phyloP scores from a whole-genome alignment of 2,329 filamentous ascomycete species.

The Neofusicoccum umdonicola region DNA sequence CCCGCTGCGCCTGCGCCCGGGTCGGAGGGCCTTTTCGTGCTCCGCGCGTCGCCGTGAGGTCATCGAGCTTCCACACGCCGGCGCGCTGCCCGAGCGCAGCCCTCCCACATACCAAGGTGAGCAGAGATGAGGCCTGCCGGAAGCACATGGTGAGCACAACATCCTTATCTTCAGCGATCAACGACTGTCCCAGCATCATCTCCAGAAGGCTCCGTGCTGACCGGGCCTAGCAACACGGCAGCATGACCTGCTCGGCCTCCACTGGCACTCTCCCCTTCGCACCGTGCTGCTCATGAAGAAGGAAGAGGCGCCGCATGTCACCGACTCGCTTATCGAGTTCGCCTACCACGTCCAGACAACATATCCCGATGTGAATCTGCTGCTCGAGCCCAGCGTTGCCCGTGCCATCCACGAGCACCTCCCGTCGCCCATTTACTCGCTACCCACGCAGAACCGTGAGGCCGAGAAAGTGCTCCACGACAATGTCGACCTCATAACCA shows the following conservation, averaged over 20 bases:
- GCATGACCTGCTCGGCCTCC: slow-evolving; percentile 62
- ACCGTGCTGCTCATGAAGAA: slow-evolving; percentile 71
- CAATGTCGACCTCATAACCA: slow-evolving; percentile 86
- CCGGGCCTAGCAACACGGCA: slow-evolving; percentile 49
- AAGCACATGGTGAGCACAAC: slow-evolving; percentile 12
- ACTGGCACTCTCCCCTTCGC: slow-evolving; percentile 66
- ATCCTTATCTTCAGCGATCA: neutral
- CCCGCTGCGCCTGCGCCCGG: neutral
- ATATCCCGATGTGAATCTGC: slow-evolving; percentile 76
- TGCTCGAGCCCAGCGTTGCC: slow-evolving; percentile 78
- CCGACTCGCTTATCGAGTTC: slow-evolving; percentile 58
- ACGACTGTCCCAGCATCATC: neutral
- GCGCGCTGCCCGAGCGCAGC: slow-evolving; percentile 34
- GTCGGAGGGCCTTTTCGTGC: slow-evolving; percentile 28
- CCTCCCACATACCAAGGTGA: slow-evolving; percentile 30
- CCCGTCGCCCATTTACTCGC: slow-evolving; percentile 60
- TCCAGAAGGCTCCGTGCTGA: neutral
- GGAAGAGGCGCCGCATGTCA: slow-evolving; percentile 55
- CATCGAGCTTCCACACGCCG: slow-evolving; percentile 22
- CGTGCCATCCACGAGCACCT: slow-evolving; percentile 67
- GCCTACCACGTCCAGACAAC: slow-evolving; percentile 69
- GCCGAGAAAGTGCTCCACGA: slow-evolving; percentile 51
- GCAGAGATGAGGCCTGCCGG: slow-evolving; percentile 7
- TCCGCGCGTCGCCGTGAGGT: slow-evolving; percentile 25
- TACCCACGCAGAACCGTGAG: slow-evolving; percentile 28